Evolutionary conservation across 495 filamentous ascomycete genomes (phyloP).

Genomic region (Bombardia bombarda): DNA sequence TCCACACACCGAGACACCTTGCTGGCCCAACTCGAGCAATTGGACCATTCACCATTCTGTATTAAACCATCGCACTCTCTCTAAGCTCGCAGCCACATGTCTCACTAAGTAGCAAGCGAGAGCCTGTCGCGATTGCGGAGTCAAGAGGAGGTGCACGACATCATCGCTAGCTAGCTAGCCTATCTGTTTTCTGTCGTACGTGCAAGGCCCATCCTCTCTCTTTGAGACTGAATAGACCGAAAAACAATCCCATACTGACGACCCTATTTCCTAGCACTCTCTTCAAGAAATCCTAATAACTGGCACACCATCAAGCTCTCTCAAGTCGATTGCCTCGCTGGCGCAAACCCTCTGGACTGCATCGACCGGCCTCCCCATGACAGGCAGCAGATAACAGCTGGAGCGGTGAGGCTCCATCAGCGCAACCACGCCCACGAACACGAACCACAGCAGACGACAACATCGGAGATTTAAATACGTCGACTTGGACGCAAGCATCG

Average conservation of each 20-base stretch:
- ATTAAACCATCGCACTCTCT: too few relatives aligned
- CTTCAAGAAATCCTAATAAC: too few relatives aligned
- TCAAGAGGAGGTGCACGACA: constrained; percentile 2
- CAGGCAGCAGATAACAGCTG: constrained; percentile 6
- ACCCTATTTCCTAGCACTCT: too few relatives aligned
- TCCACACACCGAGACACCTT: too few relatives aligned
- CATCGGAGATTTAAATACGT: not conserved
- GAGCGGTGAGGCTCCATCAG: constrained; percentile 16
- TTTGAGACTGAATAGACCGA: too few relatives aligned
- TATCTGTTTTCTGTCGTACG: not conserved
- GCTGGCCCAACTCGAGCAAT: not conserved
- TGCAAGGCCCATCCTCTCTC: not conserved
- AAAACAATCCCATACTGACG: too few relatives aligned
- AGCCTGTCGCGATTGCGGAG: constrained; percentile 6
- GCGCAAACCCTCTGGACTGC: constrained; percentile 1
- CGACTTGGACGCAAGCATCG: not conserved
- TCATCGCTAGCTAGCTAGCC: not conserved
- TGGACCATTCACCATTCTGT: not conserved
- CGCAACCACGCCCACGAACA: not conserved
- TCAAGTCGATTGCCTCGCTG: too few relatives aligned
- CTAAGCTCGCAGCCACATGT: constrained; percentile 5
- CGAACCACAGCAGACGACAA: too few relatives aligned
- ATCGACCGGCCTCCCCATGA: constrained; percentile 8
- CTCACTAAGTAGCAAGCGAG: constrained; percentile 3
- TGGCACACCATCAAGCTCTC: too few relatives aligned